Evolutionary conservation across 371 early-diverging fungal genomes (phyloP), one percentile per base, ranked within the genome.

Genomic region (Umbelopsis sp.): DNA sequence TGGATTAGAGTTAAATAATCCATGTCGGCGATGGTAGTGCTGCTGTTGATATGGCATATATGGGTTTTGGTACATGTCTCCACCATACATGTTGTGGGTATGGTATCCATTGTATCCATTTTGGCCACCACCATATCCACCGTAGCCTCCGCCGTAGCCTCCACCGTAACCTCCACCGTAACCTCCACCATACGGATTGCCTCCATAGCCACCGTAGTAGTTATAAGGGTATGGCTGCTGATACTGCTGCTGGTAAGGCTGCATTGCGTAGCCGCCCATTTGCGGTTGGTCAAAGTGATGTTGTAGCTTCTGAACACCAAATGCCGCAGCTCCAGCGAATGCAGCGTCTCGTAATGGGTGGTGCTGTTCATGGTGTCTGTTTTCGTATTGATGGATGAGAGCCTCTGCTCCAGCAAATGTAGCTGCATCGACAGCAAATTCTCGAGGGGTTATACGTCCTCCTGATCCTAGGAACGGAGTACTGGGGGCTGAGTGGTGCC

Each of bases 321-420:
- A 69, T 3, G 69, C 69, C 14, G 69, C 69, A 6, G 63, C 63
- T 22, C 63, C 69, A 24, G 63, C 63, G 5, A 69, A 10, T 12
- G 63, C 69, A 5, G 63, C 62, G 50, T 69, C 69, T 24, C 69
- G 45, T 50, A 44, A 24, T 9, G 32, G 41, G 24, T 51, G 63
- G 20, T 50, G 64, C 10, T 25, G 32, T 20, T 63, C 50, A 50
- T 63, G 32, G 32, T 69, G 63, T 20, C 24, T 37, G 41, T 69
- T 45, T 51, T 69, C 69, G 50, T 63, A 50, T 20, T 63, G 69
- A 38, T 69, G 69, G 3, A 69, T 50, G 11, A 69, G 41, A 20
- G 63, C 63, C 44, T 69, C 69, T 14, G 69, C 29, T 8, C 69
- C 69, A 12, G 64, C 63, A 63, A 69, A 69, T 50, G 69, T 50